Evolutionary conservation across 805 yeast genomes (phyloP).

Genomic region (Zygotorulaspora danielsina): DNA sequence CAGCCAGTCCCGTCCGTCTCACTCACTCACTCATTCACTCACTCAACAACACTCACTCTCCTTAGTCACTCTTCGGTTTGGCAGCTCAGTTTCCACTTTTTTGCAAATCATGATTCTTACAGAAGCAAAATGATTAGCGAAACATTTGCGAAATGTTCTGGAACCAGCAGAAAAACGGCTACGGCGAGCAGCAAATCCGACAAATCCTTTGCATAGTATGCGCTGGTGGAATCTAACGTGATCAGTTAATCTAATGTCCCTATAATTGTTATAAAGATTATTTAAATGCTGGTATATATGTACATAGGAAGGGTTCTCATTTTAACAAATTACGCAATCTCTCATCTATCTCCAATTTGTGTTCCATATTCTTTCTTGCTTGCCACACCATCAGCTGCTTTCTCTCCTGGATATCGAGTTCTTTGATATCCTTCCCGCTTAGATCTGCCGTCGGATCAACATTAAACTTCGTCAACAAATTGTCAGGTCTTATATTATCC

Average conservation of each 20-base stretch:
- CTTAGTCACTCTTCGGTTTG: no score
- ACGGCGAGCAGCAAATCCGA: no score
- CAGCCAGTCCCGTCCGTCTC: no score
- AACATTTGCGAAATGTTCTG: constrained; percentile 2
- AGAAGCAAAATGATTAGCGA: constrained; percentile 1
- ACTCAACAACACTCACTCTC: no score
- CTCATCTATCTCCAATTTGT: constrained; percentile 13
- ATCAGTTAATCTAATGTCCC: not conserved
- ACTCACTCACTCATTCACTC: no score
- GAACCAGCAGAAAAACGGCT: no score
- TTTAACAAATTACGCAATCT: constrained; percentile 4
- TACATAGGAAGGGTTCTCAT: not conserved
- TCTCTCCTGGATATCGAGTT: constrained; percentile 27
- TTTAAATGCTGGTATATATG: constrained; percentile 3
- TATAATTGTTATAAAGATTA: constrained; percentile 1
- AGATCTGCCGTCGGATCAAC: constrained; percentile 24
- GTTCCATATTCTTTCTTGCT: constrained; percentile 57
- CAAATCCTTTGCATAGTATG: no score
- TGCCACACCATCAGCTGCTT: constrained; percentile 47
- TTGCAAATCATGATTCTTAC: not conserved
- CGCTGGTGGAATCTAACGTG: not conserved
- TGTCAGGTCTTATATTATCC: constrained; percentile 32
- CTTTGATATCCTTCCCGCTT: constrained; percentile 14
- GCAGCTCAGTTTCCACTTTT: not conserved
- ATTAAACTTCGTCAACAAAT: constrained; percentile 27